Percentiles rank a stretch among this genome's conserved stretches.
phyloP scores from a whole-genome alignment of 2,329 filamentous ascomycete species.

The Fusarium tjaetaba region DNA sequence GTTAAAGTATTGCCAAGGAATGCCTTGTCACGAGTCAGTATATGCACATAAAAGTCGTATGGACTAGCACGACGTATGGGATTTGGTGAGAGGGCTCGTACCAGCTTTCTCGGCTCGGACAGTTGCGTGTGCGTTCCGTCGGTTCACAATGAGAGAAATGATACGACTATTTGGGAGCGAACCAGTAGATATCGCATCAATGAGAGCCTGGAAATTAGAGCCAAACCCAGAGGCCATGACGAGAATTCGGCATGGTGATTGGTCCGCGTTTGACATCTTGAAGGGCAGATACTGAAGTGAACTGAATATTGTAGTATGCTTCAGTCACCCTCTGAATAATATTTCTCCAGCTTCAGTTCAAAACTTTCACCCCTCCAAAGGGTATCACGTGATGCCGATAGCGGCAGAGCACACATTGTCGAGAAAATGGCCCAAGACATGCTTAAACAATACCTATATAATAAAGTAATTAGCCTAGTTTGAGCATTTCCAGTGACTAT shows the following conservation, averaged over 20 bases:
- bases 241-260: constrained; percentile 61
- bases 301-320: background rate
- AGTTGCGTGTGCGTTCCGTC: constrained; percentile 58
- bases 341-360: background rate
- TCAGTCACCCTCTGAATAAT: background rate
- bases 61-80: background rate
- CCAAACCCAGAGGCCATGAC: constrained; percentile 80
- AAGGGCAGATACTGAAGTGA: background rate
- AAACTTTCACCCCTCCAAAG: constrained; percentile 23
- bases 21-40: constrained; percentile 14
- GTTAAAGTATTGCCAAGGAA: constrained; percentile 79
- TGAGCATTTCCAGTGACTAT: background rate
- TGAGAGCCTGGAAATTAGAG: constrained; percentile 81
- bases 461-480: background rate
- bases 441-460: background rate
- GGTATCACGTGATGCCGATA: constrained; percentile 26
- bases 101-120: constrained; percentile 57
- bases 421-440: background rate
- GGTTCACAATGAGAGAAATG: constrained; percentile 59
- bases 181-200: constrained; percentile 57
- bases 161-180: constrained; percentile 56
- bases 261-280: constrained; percentile 20
- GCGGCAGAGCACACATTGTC: constrained; percentile 7
- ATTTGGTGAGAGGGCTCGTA: constrained; percentile 5
- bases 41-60: background rate